Percentiles rank a stretch among this genome's conserved stretches.
Conservation (phyloP, 2,329 filamentous ascomycete species). For the Exophiala bonariae region DNA sequence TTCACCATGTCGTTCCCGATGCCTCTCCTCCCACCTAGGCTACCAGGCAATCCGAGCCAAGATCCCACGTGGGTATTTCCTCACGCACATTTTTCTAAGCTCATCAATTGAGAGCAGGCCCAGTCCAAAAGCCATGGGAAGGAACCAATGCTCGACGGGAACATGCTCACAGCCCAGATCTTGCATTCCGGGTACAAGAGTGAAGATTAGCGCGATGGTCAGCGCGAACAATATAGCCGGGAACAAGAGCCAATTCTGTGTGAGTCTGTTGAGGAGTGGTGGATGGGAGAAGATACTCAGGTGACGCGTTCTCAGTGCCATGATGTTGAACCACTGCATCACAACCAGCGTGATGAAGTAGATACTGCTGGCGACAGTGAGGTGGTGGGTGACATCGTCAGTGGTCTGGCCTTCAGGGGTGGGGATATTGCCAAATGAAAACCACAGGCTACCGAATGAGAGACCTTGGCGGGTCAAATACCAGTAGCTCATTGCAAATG, state of each 20-base stretch:
- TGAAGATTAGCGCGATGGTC: conserved; percentile 66
- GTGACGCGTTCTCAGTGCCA: conserved; percentile 66
- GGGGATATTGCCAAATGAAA: conserved; percentile 60
- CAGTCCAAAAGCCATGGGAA: conserved; percentile 71
- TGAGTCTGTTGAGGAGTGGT: conserved; percentile 63
- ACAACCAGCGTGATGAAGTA: conserved; percentile 81
- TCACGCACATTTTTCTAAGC: conserved; percentile 61
- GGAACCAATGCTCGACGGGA: conserved; percentile 73
- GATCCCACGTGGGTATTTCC: conserved; percentile 58
- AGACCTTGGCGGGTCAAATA: conserved; percentile 63
- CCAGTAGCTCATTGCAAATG: conserved; percentile 68
- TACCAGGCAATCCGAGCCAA: conserved; percentile 67
- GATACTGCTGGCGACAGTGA: conserved; percentile 68
- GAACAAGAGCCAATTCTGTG: conserved; percentile 68
- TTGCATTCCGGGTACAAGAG: conserved; percentile 67
- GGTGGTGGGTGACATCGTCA: conserved; percentile 54
- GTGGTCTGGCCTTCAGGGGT: conserved; percentile 36
- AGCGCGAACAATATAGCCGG: conserved; percentile 70
- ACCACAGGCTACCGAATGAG: conserved; percentile 65
- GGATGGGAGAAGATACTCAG: conserved; percentile 72
- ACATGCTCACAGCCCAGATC: conserved; percentile 63
- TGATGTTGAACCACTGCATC: conserved; percentile 73
- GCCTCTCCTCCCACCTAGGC: too few relatives aligned
- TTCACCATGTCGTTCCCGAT: too few relatives aligned
- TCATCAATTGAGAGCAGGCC: conserved; percentile 67